phyloP scores from a whole-genome alignment of 371 early-diverging fungal species.

The Mucor racemosus region DNA sequence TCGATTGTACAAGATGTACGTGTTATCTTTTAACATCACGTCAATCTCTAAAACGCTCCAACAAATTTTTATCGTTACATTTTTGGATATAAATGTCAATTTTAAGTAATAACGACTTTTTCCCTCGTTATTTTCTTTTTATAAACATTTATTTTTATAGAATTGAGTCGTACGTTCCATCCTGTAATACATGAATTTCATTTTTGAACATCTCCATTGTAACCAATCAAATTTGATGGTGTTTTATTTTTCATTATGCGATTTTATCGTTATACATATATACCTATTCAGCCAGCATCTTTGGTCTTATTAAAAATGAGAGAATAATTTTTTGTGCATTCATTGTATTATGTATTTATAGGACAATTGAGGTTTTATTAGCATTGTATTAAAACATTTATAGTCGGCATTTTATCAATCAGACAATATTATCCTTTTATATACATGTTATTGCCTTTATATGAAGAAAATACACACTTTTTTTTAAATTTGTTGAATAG shows the following conservation, averaged over 20 bases:
- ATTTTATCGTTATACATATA: background rate
- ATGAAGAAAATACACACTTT: background rate
- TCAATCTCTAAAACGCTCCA: no score
- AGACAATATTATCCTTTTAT: no score
- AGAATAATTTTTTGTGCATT: no score
- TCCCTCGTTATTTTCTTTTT: constrained; percentile 2
- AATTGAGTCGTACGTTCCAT: constrained; percentile 3
- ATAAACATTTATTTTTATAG: constrained; percentile 11
- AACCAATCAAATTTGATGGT: background rate
- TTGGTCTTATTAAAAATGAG: no score
- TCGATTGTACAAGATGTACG: no score
- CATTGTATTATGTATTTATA: no score
- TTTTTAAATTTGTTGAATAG: constrained; percentile 8
- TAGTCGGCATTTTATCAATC: no score
- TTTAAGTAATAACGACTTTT: background rate
- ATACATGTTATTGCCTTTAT: no score
- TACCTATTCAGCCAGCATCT: no score
- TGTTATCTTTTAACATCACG: no score
- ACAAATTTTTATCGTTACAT: constrained; percentile 4
- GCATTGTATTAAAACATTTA: no score
- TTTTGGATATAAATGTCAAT: constrained; percentile 15
- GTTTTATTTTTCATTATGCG: background rate
- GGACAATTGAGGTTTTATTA: no score
- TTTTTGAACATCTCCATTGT: background rate
- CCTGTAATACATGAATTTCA: constrained; percentile 2